Percentiles rank a stretch among this genome's conserved stretches.
These are phyloP conservation scores for Backusella liffmaniae DNA, from an alignment of 192 early-diverging fungal genomes.

Conservation along the genomic window DNA sequence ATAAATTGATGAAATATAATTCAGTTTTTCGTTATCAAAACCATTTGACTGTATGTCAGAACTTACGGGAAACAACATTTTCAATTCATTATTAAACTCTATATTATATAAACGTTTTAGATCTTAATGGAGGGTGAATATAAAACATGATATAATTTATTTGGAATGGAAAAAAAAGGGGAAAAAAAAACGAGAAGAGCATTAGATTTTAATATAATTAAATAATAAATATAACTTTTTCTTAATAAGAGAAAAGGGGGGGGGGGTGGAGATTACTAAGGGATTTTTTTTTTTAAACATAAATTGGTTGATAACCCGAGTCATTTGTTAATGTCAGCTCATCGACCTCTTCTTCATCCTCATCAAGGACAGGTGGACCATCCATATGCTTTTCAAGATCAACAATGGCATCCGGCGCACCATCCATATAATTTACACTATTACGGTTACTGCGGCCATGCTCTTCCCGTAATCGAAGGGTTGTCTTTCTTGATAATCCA, in stretches of 20 bases:
- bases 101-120: too few relatives aligned
- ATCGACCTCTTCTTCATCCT: slow-evolving; percentile 44
- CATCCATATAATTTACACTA: slow-evolving; percentile 45
- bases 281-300: background rate
- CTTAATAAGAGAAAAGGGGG: background rate
- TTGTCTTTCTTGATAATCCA: slow-evolving; percentile 18
- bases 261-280: background rate
- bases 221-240: background rate
- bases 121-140: background rate
- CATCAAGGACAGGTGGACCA: slow-evolving; percentile 26
- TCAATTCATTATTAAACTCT: too few relatives aligned
- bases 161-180: background rate
- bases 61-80: too few relatives aligned
- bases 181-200: background rate
- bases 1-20: too few relatives aligned
- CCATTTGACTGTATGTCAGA: too few relatives aligned
- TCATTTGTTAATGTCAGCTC: slow-evolving; percentile 29
- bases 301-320: background rate
- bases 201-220: slow-evolving; percentile 3
- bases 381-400: slow-evolving; percentile 39
- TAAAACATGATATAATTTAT: background rate
- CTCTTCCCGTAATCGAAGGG: slow-evolving; percentile 22
- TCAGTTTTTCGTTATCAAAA: too few relatives aligned
- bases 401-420: slow-evolving; percentile 41
- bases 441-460: slow-evolving; percentile 44